Conservation (phyloP, 805 yeast genomes). For the Cyberlindnera bimundalis region DNA sequence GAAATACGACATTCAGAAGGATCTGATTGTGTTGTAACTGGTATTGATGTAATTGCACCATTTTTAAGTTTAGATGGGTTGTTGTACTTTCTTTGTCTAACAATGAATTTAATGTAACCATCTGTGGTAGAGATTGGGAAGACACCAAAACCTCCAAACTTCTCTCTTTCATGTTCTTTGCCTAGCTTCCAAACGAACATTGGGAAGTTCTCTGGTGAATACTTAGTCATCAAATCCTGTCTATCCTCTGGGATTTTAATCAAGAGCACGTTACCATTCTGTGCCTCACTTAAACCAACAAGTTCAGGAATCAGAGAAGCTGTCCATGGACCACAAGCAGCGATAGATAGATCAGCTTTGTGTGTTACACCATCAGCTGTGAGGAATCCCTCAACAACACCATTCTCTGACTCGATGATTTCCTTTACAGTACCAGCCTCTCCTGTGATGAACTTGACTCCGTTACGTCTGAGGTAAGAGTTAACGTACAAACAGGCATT, state of each 20-base stretch:
- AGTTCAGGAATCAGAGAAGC: constrained; percentile 23
- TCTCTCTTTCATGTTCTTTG: constrained; percentile 30
- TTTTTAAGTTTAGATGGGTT: constrained; percentile 27
- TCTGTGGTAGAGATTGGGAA: constrained; percentile 32
- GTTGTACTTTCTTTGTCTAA: constrained; percentile 35
- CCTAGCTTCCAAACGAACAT: constrained; percentile 34
- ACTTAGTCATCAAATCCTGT: constrained; percentile 32
- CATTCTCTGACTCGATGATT: constrained; percentile 17
- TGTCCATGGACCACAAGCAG: constrained; percentile 27
- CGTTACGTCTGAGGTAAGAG: constrained; percentile 26
- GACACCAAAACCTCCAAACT: constrained; percentile 32
- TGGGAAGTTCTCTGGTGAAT: constrained; percentile 33
- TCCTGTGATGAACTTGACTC: constrained; percentile 35
- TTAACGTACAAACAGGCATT: constrained; percentile 32
- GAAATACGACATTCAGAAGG: constrained; percentile 27
- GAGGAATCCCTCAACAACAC: constrained; percentile 19
- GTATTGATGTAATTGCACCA: constrained; percentile 31
- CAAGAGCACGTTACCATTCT: constrained; percentile 35
- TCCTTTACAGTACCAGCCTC: constrained; percentile 30
- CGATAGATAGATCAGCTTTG: constrained; percentile 17
- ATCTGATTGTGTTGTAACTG: constrained; percentile 27
- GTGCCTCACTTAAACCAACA: constrained; percentile 36
- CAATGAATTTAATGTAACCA: constrained; percentile 35
- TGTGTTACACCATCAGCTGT: constrained; percentile 29
- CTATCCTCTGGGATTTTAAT: constrained; percentile 36